A percentile compares a stretch with the other conserved stretches of the same genome.
Conservation (phyloP, 2,329 filamentous ascomycete species). For the Fusarium liriodendri region DNA sequence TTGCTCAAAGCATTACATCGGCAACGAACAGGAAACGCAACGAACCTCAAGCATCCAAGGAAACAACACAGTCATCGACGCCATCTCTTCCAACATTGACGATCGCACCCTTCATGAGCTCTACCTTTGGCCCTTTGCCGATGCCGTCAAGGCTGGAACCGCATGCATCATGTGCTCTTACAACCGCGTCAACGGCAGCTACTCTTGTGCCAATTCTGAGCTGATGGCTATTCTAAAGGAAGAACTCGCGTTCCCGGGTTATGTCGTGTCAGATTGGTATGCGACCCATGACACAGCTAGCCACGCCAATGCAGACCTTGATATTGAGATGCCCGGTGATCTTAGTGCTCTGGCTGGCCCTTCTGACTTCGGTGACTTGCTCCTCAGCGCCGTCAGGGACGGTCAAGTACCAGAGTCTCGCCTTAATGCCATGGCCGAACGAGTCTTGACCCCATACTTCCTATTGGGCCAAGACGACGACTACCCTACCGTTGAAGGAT, state of each 20-base stretch:
- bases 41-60: not conserved
- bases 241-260: conserved; percentile 55
- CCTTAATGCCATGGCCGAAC: conserved; percentile 35
- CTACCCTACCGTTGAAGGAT: conserved; percentile 50
- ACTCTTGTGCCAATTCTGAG: not conserved
- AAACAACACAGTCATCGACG: not conserved
- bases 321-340: conserved; percentile 56
- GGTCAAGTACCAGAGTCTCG: conserved; percentile 49
- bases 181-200: not conserved
- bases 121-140: not conserved
- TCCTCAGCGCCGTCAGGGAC: not conserved
- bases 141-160: not conserved
- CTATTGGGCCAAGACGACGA: conserved; percentile 61
- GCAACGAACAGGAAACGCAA: not conserved
- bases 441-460: conserved; percentile 64
- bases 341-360: conserved; percentile 49
- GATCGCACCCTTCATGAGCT: conserved; percentile 42
- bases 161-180: not conserved
- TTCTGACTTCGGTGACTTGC: not conserved
- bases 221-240: not conserved
- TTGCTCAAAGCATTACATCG: not conserved
- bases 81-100: conserved; percentile 34
- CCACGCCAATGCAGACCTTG: conserved; percentile 53
- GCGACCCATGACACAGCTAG: conserved; percentile 57
- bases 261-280: conserved; percentile 57